Evolutionary conservation across 2,329 filamentous ascomycete genomes (phyloP).

Genomic region (Exophiala xenobiotica): DNA sequence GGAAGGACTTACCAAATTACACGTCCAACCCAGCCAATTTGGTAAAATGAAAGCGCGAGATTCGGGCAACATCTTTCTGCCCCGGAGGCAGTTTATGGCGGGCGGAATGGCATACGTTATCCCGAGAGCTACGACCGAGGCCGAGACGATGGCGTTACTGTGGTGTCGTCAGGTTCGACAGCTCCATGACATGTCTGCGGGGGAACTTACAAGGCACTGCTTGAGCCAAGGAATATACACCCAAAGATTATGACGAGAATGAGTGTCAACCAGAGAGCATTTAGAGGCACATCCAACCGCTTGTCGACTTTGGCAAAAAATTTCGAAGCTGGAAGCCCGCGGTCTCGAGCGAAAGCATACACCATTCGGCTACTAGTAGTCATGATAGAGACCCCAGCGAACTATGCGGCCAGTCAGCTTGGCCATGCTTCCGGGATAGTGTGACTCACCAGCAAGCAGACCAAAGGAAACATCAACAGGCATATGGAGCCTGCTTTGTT

Average conservation of each 20-base stretch:
- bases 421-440: neutral
- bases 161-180: neutral
- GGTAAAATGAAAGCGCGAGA: conserved; percentile 58
- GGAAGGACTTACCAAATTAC: conserved; percentile 50
- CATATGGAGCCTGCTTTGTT: conserved; percentile 63
- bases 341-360: conserved; percentile 66
- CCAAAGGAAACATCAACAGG: conserved; percentile 54
- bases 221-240: conserved; percentile 66
- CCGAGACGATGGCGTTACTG: conserved; percentile 65
- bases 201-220: conserved; percentile 55
- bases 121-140: conserved; percentile 69
- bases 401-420: conserved; percentile 46
- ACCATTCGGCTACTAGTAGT: conserved; percentile 66
- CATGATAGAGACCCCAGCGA: conserved; percentile 64
- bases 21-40: conserved; percentile 56
- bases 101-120: conserved; percentile 74
- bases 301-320: conserved; percentile 61
- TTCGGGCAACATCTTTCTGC: conserved; percentile 64
- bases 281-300: conserved; percentile 63
- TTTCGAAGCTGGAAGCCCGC: conserved; percentile 52
- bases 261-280: conserved; percentile 62
- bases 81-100: conserved; percentile 65
- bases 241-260: conserved; percentile 66
- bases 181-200: neutral
- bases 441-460: conserved; percentile 26